Evolutionary conservation across 495 filamentous ascomycete genomes (phyloP).

Genomic region (Neohortaea acidophila): DNA sequence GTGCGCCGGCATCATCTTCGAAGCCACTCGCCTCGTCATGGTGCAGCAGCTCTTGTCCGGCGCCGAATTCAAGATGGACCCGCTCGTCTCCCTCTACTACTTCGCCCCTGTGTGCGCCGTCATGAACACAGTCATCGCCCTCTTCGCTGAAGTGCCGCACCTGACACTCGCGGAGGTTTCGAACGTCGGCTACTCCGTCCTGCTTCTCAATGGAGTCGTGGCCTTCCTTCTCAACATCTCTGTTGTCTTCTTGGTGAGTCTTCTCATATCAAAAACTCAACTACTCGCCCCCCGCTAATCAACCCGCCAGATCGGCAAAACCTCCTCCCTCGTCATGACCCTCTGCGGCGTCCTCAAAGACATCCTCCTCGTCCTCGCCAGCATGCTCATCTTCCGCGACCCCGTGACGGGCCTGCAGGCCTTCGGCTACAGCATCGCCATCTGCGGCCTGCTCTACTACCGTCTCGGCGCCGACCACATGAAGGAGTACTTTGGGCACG

Average conservation of each 20-base stretch:
- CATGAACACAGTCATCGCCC: constrained; percentile 69
- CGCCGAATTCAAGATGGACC: constrained; percentile 94
- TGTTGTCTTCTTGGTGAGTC: constrained; percentile 79
- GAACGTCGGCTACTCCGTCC: constrained; percentile 54
- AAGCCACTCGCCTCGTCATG: constrained; percentile 83
- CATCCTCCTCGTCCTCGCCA: constrained; percentile 80
- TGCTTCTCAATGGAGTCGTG: constrained; percentile 65
- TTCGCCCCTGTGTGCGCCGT: constrained; percentile 82
- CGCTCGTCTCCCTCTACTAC: constrained; percentile 90
- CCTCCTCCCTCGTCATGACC: constrained; percentile 88
- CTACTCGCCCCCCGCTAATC: neutral
- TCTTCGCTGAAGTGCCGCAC: constrained; percentile 63
- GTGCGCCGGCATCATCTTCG: constrained; percentile 67
- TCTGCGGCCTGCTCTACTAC: constrained; percentile 87
- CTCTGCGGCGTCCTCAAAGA: constrained; percentile 98
- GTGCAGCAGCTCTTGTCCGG: constrained; percentile 79
- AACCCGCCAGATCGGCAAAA: constrained; percentile 71
- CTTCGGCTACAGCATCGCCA: constrained; percentile 88
- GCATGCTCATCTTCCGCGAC: constrained; percentile 80
- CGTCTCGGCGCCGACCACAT: constrained; percentile 82
- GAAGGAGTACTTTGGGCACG: constrained; percentile 58
- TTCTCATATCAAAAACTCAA: neutral
- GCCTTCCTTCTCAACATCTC: constrained; percentile 87
- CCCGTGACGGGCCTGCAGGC: constrained; percentile 68
- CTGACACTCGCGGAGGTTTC: constrained; percentile 59